Evolutionary conservation across 2,329 filamentous ascomycete species (phyloP), one percentile per base, ranked within the genome.

Genomic region (Curvularia verruculosa): DNA sequence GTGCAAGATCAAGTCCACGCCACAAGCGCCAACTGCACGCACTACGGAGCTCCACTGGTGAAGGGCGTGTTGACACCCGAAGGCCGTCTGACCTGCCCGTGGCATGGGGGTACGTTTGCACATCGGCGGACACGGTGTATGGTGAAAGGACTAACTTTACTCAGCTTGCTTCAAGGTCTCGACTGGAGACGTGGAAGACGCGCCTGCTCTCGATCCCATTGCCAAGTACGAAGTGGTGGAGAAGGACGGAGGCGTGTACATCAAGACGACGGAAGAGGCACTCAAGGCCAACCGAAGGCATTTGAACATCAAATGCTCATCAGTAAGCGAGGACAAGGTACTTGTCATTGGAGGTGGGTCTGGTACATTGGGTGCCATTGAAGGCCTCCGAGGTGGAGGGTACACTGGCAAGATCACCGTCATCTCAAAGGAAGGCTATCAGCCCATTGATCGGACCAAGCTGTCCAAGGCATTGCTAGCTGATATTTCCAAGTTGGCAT

Each of bases 141-240:
- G n/a, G 12, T 21, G 1, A 19, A 15, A n/a, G n/a, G 15, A 41
- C 60, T 71, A 40, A 68, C 48, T 18, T 18, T 31, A 2, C 7
- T 40, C 62, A 93, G 95, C 95, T 55, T 99, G 95, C 82, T 99
- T 97, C 80, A 95, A 92, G 61, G 87, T 91, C 61, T 84, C 85
- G 54, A 96, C 90, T 5, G 95, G 95, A 51, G 95, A 99, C 69
- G 90, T 98, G 57, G 95, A 99, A 79, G 92, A 98, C 72, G 93
- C 94, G 0, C 95, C 95, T 0, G 95, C 91, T 1, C 85, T 96
- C 24, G 92, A 98, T 70, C 84, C 90, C n/a, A 81, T 99, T 24
- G 85, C 90, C 44, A 88, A 89, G 49, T 99, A 96, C 80, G 87
- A 91, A 51, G 81, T 97, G 29, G 80, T 86, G 29, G 88, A 96